Evolutionary conservation across 78 protist genomes (phyloP).

Genomic region (Dictyostelium intermedium): DNA sequence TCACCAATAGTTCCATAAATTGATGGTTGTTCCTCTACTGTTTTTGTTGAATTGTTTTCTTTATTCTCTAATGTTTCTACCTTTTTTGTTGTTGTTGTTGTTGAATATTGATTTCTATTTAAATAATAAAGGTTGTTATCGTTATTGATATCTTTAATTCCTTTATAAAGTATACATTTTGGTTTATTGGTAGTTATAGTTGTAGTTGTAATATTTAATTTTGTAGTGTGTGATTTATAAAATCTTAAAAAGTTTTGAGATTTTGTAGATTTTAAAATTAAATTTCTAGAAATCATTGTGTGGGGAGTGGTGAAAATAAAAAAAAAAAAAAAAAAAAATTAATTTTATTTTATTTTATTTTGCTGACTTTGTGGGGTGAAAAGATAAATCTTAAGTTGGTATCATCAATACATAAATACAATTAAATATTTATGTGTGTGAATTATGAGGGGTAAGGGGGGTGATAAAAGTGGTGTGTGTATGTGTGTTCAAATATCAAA

Average conservation of each 20-base stretch:
- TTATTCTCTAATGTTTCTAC: background rate
- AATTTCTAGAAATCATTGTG: background rate
- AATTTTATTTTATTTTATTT: background rate
- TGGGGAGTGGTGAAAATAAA: background rate
- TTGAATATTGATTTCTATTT: background rate
- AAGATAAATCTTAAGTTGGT: background rate
- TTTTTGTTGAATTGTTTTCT: background rate
- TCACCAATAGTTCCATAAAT: conserved; percentile 13
- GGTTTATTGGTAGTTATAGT: background rate
- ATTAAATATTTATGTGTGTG: background rate
- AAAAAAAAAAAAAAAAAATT: too few species aligned
- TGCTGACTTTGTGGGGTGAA: background rate
- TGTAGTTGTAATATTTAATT: background rate
- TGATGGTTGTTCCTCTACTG: background rate
- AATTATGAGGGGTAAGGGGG: background rate
- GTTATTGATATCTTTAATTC: background rate
- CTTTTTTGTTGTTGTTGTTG: background rate
- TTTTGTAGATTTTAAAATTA: background rate
- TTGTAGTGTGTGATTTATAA: background rate
- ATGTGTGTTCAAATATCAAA: background rate
- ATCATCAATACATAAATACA: background rate
- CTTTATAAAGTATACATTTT: background rate
- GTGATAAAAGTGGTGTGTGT: background rate
- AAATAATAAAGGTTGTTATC: background rate
- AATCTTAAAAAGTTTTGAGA: background rate